Conservation (phyloP, 177 flowering plant genomes). For the Tripterygium wilfordii region DNA sequence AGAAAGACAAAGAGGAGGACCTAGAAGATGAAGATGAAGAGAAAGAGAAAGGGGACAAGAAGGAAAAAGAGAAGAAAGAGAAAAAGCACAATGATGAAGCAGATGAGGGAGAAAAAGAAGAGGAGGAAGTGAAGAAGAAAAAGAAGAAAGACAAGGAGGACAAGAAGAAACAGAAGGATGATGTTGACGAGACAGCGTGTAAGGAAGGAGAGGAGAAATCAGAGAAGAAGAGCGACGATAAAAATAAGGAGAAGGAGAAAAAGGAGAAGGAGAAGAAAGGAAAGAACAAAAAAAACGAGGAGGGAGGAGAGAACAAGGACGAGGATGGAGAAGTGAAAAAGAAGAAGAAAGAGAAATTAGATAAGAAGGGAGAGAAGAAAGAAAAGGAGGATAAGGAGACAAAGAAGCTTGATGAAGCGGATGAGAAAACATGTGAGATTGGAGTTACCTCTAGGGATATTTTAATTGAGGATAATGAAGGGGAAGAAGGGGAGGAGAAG, state of each 20-base stretch:
- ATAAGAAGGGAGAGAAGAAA: no score
- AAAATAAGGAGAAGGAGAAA: slow-evolving; percentile 1
- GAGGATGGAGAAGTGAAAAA: slow-evolving; percentile 9
- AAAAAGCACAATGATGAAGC: background rate
- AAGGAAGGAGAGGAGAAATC: slow-evolving; percentile 5
- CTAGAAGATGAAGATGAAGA: background rate
- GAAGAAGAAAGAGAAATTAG: no score
- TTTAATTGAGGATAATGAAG: no score
- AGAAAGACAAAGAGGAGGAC: background rate
- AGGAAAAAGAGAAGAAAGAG: background rate
- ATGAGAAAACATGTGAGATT: slow-evolving; percentile 8
- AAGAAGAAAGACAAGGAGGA: slow-evolving; percentile 2
- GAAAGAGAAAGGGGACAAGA: background rate
- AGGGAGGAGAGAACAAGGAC: slow-evolving; percentile 4
- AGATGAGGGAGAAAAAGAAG: background rate
- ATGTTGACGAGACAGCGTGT: background rate
- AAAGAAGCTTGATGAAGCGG: slow-evolving; percentile 9
- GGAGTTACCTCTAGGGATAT: slow-evolving; percentile 28
- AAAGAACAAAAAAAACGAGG: background rate
- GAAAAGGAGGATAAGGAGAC: no score
- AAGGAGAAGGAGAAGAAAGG: no score
- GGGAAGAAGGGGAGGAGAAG: slow-evolving; percentile 11
- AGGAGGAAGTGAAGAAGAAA: no score
- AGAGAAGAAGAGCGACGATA: slow-evolving; percentile 3
- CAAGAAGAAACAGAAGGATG: slow-evolving; percentile 9